Evolutionary conservation across 148 eudicot genomes (phyloP).

Genomic region (Rhododendron molle): DNA sequence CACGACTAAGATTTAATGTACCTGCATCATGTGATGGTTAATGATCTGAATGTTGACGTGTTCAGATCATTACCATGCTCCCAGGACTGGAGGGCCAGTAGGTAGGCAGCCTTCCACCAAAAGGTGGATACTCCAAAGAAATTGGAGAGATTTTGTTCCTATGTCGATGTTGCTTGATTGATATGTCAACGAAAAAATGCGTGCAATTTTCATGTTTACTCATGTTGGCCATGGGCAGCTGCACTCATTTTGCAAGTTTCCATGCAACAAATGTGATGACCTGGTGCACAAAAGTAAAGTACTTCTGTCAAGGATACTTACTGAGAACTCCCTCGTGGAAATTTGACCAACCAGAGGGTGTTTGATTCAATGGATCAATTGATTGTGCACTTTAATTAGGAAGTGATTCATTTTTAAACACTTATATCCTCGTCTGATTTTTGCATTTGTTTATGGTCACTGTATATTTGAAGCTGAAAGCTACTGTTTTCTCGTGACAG

Average conservation of each 20-base stretch:
- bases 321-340: neutral
- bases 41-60: neutral
- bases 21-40: neutral
- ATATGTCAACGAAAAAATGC: neutral
- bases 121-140: neutral
- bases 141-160: neutral
- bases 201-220: neutral
- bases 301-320: neutral
- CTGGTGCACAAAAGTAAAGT: constrained; percentile 1
- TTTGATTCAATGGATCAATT: neutral
- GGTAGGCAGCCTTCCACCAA: neutral
- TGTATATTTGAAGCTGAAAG: constrained; percentile 7
- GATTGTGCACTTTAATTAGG: neutral
- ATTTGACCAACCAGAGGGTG: neutral
- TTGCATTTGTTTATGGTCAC: neutral
- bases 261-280: neutral
- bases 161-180: neutral
- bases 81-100: neutral
- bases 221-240: neutral
- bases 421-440: neutral
- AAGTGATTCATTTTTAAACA: neutral
- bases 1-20: neutral
- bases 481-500: constrained; percentile 29
- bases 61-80: neutral
- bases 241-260: neutral